Conservation (phyloP, 1,139 yeast species). For the Blastobotrys capitulatus region DNA sequence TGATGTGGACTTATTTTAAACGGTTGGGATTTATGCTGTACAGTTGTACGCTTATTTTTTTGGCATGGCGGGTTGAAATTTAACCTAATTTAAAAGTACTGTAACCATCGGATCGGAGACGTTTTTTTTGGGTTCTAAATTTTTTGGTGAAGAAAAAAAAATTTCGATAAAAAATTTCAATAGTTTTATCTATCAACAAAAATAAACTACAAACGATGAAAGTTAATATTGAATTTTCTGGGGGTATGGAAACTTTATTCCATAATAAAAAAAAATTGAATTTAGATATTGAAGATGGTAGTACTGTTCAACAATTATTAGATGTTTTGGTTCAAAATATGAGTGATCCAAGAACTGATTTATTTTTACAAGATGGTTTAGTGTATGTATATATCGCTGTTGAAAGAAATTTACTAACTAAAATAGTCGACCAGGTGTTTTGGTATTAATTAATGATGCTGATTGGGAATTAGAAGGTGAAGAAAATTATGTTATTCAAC, state of each 20-base stretch:
- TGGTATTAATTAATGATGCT: slow-evolving; percentile 86
- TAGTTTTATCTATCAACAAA: too few relatives aligned
- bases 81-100: too few relatives aligned
- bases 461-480: slow-evolving; percentile 97
- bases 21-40: too few relatives aligned
- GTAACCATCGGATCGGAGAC: too few relatives aligned
- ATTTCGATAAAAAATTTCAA: too few relatives aligned
- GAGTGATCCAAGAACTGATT: slow-evolving; percentile 56
- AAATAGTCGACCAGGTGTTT: slow-evolving; percentile 69
- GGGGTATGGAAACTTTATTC: slow-evolving; percentile 69
- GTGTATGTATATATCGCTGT: slow-evolving; percentile 27
- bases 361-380: slow-evolving; percentile 73
- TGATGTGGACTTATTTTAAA: not conserved
- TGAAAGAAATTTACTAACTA: slow-evolving; percentile 32
- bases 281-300: slow-evolving; percentile 42
- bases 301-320: slow-evolving; percentile 54
- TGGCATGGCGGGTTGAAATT: too few relatives aligned
- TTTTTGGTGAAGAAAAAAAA: too few relatives aligned
- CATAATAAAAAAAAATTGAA: slow-evolving; percentile 46
- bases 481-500: slow-evolving; percentile 68
- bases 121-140: too few relatives aligned
- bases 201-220: slow-evolving; percentile 18
- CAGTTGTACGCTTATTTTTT: too few relatives aligned
- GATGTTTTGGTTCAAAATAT: slow-evolving; percentile 49
- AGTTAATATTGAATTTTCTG: slow-evolving; percentile 38